Base-by-base conservation (phyloP, 2,329 filamentous ascomycete species). In the Coniochaeta prunicola region DNA sequence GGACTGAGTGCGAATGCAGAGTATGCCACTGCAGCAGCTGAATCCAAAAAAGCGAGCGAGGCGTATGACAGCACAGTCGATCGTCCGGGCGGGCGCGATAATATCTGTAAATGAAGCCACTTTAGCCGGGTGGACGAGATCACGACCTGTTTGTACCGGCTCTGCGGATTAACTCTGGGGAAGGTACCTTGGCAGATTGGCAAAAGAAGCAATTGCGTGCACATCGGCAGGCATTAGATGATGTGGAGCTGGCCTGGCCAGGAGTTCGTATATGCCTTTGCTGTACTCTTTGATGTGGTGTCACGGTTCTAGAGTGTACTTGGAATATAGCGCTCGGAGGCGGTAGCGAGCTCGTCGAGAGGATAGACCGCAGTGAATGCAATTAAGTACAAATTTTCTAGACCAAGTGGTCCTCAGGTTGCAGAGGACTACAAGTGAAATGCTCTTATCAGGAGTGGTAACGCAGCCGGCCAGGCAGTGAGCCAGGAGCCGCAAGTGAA, bases 61-160 rank as follows among this genome's bases (percentile, higher is more conserved):
- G 26, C 53, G 53, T 21, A 36, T 54, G 53, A 34, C 30, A 34
- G 45, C 31, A 24, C 53, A 17, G 53, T 21, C 53, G 33, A 54
- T 33, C n/a, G 53, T 12, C 26, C 53, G 33, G 30, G 53, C 8
- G 53, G 53, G 26, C 34, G 33, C 53, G 53, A 54, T 26, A 66
- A 66, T 66, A 66, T 66, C 62, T 64, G 36, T 38, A 65, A 65
- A 65, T 64, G 62, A 63, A 64, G 58, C 53, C 56, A 17, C 4
- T 66, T 66, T 66, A 66, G 64, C 64, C 64, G 64, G 45, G 31
- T 34, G 21, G 45, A 4, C 45, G 24, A 50, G 17, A 57, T 24
- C 53, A 55, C 26, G 34, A 60, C 59, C 33, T 26, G 45, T 34
- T 42, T 45, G 58, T 57, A 58, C 60, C 55, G 56, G 57, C 55